Base-by-base conservation (phyloP, 2,329 filamentous ascomycete species). In the Ramularia collo-cygni region DNA sequence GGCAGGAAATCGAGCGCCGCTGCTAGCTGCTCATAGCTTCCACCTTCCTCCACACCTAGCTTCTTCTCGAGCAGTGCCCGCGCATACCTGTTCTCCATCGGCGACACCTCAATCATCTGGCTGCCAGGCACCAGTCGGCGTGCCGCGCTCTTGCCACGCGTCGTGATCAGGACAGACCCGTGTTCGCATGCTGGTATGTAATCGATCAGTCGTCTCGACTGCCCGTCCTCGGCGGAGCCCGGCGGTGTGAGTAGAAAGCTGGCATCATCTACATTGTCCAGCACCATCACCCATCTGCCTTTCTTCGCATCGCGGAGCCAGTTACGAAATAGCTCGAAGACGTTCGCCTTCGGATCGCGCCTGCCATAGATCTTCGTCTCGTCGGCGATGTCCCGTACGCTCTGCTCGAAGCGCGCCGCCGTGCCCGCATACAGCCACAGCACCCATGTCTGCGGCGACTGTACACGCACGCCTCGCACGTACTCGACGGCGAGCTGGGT, bases 1-100 rank as follows among this genome's bases (percentile, higher is more conserved):
- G 60, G 62, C 38, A 63, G 58, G 35, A 38, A 49, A 0, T 61
- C 60, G 0, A 65, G 57, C 12, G 49, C 50, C 2, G 37, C 18
- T n/a, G 36, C 42, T 1, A 57, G 49, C 19, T 46, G 13, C 18
- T 7, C 4, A 3, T 33, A 12, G 6, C 35, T 35, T 12, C 35
- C 37, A 8, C 38, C 28, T 27, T 47, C 40, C 7, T 28, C 13
- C 12, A 21, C 6, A 1, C 38, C 42, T 2, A 58, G 39, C 42
- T 54, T 57, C 10, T 48, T 56, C 15, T 35, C 26, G 5, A 57
- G 38, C 8, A 62, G 51, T 9, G 37, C 29, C 8, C 52, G 28
- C 13, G 46, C 50, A 9, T 55, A 10, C 12, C 18, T 35, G 16
- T 46, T 17, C 12, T 47, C 38, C 54, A 61, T 60, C 2, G 47